phyloP scores from a whole-genome alignment of 768 basidiomycete genomes.

The Suillus paluster region DNA sequence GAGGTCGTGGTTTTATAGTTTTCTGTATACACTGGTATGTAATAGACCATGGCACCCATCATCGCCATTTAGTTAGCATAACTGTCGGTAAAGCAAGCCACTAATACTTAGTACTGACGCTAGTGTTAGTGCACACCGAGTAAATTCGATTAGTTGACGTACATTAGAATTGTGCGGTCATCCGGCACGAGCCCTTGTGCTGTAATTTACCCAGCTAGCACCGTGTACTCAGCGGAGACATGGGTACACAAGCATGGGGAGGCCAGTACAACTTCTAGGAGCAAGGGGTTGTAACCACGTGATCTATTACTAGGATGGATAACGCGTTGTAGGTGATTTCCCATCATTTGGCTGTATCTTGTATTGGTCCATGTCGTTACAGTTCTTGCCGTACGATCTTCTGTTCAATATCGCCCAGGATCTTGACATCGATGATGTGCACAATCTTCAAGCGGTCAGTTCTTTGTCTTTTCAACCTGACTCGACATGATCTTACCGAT shows the following conservation, averaged over 20 bases:
- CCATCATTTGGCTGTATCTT: not conserved
- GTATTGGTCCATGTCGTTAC: slow-evolving; percentile 33
- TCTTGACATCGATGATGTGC: slow-evolving; percentile 63
- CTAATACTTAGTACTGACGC: no score
- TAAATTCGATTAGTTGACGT: not conserved
- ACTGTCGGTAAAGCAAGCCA: no score
- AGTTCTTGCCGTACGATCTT: slow-evolving; percentile 68
- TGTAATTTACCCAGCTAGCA: not conserved
- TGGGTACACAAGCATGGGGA: no score
- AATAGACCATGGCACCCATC: not conserved
- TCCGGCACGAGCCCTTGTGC: not conserved
- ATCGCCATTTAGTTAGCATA: not conserved
- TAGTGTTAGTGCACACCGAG: no score
- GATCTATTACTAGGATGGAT: not conserved
- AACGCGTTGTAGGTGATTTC: slow-evolving; percentile 3
- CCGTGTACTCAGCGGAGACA: not conserved
- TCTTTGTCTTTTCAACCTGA: not conserved
- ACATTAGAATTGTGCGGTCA: not conserved
- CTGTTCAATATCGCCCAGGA: slow-evolving; percentile 68
- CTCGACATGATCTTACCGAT: slow-evolving; percentile 3
- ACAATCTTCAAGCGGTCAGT: slow-evolving; percentile 65
- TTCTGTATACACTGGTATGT: not conserved
- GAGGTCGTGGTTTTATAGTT: not conserved
- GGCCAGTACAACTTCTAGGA: no score
- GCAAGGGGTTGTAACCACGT: not conserved